phyloP scores from a whole-genome alignment of 129 eudicot genomes.

The Gnaphalium uliginosum region DNA sequence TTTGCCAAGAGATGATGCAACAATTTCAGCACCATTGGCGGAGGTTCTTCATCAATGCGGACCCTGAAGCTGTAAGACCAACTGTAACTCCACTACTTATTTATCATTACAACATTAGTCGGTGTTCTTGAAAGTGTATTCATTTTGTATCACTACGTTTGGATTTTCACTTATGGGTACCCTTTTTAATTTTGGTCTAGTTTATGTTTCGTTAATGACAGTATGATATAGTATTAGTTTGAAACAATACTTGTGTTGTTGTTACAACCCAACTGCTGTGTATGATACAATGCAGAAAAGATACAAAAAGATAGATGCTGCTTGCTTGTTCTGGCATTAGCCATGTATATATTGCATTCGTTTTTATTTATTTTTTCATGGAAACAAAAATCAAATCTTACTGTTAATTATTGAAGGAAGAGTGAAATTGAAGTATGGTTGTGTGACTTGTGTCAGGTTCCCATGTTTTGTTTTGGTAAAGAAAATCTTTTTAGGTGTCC shows the following conservation, averaged over 20 bases:
- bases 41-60: constrained; percentile 27
- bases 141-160: background rate
- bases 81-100: constrained; percentile 9
- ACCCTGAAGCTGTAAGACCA: constrained; percentile 25
- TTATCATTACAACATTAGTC: constrained; percentile 2
- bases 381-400: too few relatives aligned
- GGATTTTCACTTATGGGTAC: background rate
- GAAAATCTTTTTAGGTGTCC: constrained; percentile 21
- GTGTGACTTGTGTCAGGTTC: constrained; percentile 22
- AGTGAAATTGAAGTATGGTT: constrained; percentile 29
- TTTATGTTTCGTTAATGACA: background rate
- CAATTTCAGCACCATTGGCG: constrained; percentile 7
- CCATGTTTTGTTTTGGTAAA: constrained; percentile 17
- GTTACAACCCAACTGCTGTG: background rate
- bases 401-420: constrained; percentile 23
- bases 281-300: too few relatives aligned
- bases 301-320: too few relatives aligned
- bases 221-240: background rate
- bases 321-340: background rate
- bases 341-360: background rate
- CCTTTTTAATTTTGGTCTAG: background rate
- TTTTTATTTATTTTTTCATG: too few relatives aligned
- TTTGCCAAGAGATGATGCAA: constrained; percentile 20
- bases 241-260: background rate
- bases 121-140: background rate